Base-by-base conservation (phyloP, 2,329 filamentous ascomycete species). In the Emmonsiellopsis sp. region DNA sequence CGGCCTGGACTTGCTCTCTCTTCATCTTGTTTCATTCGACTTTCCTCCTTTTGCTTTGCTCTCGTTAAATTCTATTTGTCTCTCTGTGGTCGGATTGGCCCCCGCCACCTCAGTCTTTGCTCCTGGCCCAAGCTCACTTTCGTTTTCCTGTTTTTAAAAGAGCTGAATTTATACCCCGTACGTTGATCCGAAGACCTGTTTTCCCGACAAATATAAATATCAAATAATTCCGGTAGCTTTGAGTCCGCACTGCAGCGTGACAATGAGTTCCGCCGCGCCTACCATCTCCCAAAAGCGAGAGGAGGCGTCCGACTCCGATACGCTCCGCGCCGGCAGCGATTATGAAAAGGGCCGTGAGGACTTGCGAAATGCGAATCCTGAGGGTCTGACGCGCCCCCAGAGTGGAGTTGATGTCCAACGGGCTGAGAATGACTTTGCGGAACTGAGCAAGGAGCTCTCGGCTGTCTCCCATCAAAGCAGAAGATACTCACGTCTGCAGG, bases 391-490 rank as follows among this genome's bases (percentile, higher is more conserved):
- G 2, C 66, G 63, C 8, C 61, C 65, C 32, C 58, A 66, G 57
- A 60, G 61, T 62, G 63, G 76, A 58, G 65, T 76, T 64, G 60
- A 74, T 68, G 61, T 78, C 65, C 63, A 78, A 69, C 63, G 67
- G 63, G 62, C 74, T 57, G 63, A 77, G 64, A 62, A 71, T 61
- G 65, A 75, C 53, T 71, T 72, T 57, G 64, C 65, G 2, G 67
- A 73, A 43, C 55, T 74, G 49, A 71, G 65, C 56, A 64, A 61
- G 53, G 63, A 73, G 54, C 61, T 74, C 31, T 71, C 69, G 5
- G 64, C 57, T 21, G 65, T 68, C 45, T 72, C 70, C 14, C 63
- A 69, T 39, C 62, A 68, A 52, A 62, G 68, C 14, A 67, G 65
- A 34, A 62, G 63, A 39, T 50, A 71, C 37, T 72, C 71, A 2